Evolutionary conservation across 805 yeast species (phyloP).

Genomic region (Cyberlindnera galapagoensis): DNA sequence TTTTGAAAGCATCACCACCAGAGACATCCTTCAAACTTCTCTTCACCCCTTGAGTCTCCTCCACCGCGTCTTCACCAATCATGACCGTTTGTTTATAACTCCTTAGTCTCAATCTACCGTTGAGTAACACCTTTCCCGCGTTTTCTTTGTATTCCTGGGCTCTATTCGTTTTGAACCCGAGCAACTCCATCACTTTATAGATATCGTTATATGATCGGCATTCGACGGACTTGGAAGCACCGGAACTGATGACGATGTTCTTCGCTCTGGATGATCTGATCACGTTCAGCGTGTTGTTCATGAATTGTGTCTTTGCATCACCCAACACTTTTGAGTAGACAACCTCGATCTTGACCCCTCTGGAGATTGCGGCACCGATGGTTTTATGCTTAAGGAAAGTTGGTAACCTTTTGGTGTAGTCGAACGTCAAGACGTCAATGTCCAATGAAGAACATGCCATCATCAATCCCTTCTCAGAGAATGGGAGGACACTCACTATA

Average conservation of each 20-base stretch:
- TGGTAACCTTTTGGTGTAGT: constrained; percentile 59
- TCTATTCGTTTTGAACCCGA: constrained; percentile 60
- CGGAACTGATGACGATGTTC: constrained; percentile 76
- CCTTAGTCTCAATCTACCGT: constrained; percentile 66
- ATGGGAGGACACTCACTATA: constrained; percentile 74
- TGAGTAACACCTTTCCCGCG: constrained; percentile 60
- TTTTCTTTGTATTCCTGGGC: constrained; percentile 49
- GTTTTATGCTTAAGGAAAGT: constrained; percentile 78
- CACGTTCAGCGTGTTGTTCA: constrained; percentile 66
- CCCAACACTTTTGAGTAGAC: constrained; percentile 53
- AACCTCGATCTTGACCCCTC: constrained; percentile 81
- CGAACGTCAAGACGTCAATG: constrained; percentile 73
- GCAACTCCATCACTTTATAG: constrained; percentile 51
- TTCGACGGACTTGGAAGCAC: constrained; percentile 51
- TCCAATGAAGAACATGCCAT: constrained; percentile 71
- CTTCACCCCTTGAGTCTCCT: constrained; percentile 17
- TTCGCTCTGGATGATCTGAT: constrained; percentile 75
- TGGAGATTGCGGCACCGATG: constrained; percentile 72
- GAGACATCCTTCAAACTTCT: constrained; percentile 15
- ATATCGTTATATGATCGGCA: constrained; percentile 67
- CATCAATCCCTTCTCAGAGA: constrained; percentile 71
- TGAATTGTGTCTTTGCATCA: constrained; percentile 49
- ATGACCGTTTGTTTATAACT: constrained; percentile 73
- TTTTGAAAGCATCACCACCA: constrained; percentile 20
- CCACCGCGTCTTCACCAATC: constrained; percentile 41